These are phyloP conservation scores for Leucogyrophana mollusca DNA, from an alignment of 768 basidiomycete species.

Conservation along the genomic window DNA sequence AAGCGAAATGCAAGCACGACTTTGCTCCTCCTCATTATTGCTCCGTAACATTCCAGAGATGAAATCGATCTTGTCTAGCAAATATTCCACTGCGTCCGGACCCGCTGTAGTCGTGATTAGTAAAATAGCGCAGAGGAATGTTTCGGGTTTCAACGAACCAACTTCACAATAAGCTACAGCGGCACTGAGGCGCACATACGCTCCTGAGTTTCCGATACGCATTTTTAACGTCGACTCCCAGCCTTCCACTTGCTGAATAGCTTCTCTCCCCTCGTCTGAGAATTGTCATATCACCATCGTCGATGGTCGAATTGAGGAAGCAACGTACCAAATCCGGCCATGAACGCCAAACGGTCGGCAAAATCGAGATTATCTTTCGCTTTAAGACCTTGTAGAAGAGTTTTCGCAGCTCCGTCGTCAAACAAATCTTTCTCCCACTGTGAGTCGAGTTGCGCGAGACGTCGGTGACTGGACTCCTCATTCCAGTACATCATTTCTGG, in stretches of 20 bases:
- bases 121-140: not conserved
- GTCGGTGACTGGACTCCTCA: constrained; percentile 7
- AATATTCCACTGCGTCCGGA: not conserved
- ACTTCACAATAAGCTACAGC: constrained; percentile 1
- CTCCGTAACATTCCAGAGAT: constrained; percentile 3
- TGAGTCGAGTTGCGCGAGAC: constrained; percentile 5
- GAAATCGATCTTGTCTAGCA: not conserved
- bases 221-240: not conserved
- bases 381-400: not conserved
- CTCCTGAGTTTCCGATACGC: not conserved
- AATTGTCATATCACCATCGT: not conserved
- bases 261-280: constrained; percentile 6
- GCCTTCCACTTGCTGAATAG: not conserved
- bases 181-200: constrained; percentile 4
- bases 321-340: not conserved
- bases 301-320: not conserved
- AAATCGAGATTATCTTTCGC: not conserved
- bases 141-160: not conserved
- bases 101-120: not conserved
- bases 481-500: constrained; percentile 12
- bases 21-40: not conserved
- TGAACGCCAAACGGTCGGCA: not conserved
- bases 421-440: constrained; percentile 11
- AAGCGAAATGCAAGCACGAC: constrained; percentile 7
- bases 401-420: no score